Percentiles rank a stretch among this genome's conserved stretches.
phyloP scores from a whole-genome alignment of 306 rosid species.

The Mimosa bimucronata region DNA sequence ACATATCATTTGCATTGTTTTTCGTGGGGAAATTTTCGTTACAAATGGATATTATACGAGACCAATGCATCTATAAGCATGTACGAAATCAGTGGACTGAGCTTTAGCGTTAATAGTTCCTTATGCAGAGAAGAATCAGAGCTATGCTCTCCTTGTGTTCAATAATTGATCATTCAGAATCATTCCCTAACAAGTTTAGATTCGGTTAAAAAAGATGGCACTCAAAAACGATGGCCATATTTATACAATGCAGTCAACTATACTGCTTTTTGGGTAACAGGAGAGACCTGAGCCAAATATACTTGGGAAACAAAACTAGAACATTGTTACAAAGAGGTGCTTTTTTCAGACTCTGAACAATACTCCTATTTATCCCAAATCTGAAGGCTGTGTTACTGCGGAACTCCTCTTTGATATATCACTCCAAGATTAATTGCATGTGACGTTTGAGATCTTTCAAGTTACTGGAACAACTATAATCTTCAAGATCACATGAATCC shows the following conservation, averaged over 20 bases:
- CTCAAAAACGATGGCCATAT: too few species aligned
- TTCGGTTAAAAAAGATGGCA: too few species aligned
- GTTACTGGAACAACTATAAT: constrained; percentile 70
- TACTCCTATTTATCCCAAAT: too few species aligned
- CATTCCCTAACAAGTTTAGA: too few species aligned
- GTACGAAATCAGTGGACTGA: not conserved
- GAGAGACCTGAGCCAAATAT: not conserved
- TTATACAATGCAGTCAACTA: not conserved
- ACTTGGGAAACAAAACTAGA: not conserved
- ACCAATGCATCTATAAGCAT: not conserved
- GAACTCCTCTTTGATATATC: too few species aligned
- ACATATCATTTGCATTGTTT: not conserved
- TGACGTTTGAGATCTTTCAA: constrained; percentile 74
- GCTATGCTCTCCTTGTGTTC: not conserved
- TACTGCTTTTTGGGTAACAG: not conserved
- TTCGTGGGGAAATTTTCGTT: not conserved
- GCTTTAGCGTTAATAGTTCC: not conserved
- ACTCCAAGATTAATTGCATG: constrained; percentile 76
- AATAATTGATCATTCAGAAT: too few species aligned
- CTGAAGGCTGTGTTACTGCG: too few species aligned
- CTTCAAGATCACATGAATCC: constrained; percentile 82
- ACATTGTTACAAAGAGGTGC: not conserved
- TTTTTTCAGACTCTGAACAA: too few species aligned
- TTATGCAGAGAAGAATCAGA: not conserved
- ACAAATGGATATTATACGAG: not conserved